Conservation (phyloP, 345 rosid genomes). For the Cardamine resedifolia region DNA sequence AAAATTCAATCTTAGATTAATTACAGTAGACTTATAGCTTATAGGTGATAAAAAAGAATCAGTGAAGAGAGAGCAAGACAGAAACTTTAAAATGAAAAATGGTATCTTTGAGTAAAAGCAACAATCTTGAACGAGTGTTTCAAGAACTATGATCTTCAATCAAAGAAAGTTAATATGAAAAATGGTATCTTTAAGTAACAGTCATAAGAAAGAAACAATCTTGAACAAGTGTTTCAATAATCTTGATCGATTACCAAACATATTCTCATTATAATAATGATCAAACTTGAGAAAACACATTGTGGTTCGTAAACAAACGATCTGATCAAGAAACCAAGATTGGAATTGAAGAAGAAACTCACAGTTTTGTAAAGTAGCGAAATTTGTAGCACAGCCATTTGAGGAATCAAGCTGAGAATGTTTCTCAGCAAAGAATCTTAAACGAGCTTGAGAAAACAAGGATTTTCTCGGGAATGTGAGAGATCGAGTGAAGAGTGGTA, state of each 20-base stretch:
- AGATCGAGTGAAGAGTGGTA: slow-evolving; percentile 37
- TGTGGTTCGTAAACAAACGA: not conserved
- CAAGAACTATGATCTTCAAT: not conserved
- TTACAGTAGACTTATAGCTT: not conserved
- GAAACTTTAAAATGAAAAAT: not conserved
- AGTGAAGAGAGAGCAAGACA: not conserved
- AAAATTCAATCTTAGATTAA: not conserved
- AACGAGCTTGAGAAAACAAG: slow-evolving; percentile 48
- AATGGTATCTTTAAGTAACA: not conserved
- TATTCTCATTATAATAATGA: no score
- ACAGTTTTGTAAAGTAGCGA: slow-evolving; percentile 63
- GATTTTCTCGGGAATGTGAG: slow-evolving; percentile 42
- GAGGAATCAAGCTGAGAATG: slow-evolving; percentile 56
- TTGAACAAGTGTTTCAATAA: no score
- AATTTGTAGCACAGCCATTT: slow-evolving; percentile 58
- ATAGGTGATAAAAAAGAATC: not conserved
- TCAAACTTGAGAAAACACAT: not conserved
- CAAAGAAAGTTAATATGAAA: not conserved
- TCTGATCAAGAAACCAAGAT: not conserved
- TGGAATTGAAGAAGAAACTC: slow-evolving; percentile 31
- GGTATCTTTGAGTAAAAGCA: not conserved
- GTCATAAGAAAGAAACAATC: not conserved
- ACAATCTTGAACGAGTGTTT: not conserved
- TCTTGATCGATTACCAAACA: no score
- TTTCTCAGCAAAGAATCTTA: slow-evolving; percentile 43